Percentiles rank a stretch among this genome's conserved stretches.
These are phyloP conservation scores for Backusella australiensis DNA, from an alignment of 192 early-diverging fungal species.

Conservation along the genomic window DNA sequence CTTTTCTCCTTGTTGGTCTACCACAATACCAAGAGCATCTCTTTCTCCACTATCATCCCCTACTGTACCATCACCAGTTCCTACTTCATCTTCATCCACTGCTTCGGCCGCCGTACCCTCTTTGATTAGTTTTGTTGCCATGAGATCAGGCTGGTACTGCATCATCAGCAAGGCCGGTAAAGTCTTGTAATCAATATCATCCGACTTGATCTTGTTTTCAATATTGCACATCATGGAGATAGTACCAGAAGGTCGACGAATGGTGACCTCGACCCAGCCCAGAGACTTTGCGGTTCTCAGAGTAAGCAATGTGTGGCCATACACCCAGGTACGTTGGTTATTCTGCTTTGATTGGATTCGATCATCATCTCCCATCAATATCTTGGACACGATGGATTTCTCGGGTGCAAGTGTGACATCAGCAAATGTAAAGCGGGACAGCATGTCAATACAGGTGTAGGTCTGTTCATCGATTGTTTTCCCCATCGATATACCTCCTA, in stretches of 20 bases:
- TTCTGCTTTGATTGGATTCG: conserved; percentile 38
- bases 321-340: conserved; percentile 72
- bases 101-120: conserved; percentile 5
- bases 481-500: conserved; percentile 57
- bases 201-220: conserved; percentile 62
- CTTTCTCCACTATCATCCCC: neutral
- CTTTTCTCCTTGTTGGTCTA: neutral
- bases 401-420: conserved; percentile 65
- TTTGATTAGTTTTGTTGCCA: conserved; percentile 6
- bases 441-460: conserved; percentile 93
- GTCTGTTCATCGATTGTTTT: conserved; percentile 79
- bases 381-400: conserved; percentile 47
- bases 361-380: conserved; percentile 41
- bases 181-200: conserved; percentile 43
- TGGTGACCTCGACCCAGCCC: conserved; percentile 78
- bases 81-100: conserved; percentile 2
- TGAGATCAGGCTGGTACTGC: conserved; percentile 42
- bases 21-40: conserved; percentile 5
- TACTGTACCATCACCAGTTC: neutral
- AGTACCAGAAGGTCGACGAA: conserved; percentile 81
- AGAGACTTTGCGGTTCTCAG: conserved; percentile 61
- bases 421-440: conserved; percentile 80
- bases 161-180: conserved; percentile 55
- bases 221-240: conserved; percentile 65
- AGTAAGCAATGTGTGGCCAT: conserved; percentile 84